Evolutionary conservation across 306 rosid species (phyloP), one percentile per base, ranked within the genome.

Genomic region (Argentina anserina): DNA sequence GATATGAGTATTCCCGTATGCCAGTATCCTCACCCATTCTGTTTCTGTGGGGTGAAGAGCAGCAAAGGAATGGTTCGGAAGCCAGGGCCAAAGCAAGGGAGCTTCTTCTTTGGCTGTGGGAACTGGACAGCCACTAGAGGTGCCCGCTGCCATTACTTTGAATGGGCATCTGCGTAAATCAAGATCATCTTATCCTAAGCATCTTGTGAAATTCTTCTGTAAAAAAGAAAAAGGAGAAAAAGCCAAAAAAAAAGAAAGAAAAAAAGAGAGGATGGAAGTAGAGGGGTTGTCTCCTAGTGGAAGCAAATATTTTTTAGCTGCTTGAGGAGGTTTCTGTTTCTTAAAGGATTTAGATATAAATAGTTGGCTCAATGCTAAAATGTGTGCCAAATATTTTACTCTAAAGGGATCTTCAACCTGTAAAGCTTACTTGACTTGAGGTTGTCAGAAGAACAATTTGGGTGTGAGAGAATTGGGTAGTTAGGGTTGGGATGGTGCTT

Each of bases 11-110:
- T 70, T 59, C 86, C 89, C 3, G 26, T 72, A 52, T 60, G 80
- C 79, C 91, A 81, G 58, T 83, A 82, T 78, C 79, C 40, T 40
- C 79, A 83, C 66, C 91, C 95, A 20, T 78, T 20, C 78, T 92
- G 98, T 79, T 88, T 46, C 74, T 92, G 98, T 74, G 98, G 96
- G 75, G 97, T 87, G 82, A 90, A 84, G 83, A 88, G 92, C 86
- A 84, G 87, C 79, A 76, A 79, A 82, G 86, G 84, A 40, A 78
- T 83, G 87, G 81, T 92, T 28, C 85, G 87, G 66, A 90, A 88
- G 86, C 95, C 95, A 21, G 96, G 96, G 68, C 95, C 97, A 8
- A 94, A 82, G 83, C 96, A 87, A 64, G 97, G 96, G 56, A 83
- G 90, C 75, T 74, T 75, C 62, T 91, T 88, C 93, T 94, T 84